Evolutionary conservation across 805 yeast species (phyloP).

Genomic region (Saccharomycopsis microspora): DNA sequence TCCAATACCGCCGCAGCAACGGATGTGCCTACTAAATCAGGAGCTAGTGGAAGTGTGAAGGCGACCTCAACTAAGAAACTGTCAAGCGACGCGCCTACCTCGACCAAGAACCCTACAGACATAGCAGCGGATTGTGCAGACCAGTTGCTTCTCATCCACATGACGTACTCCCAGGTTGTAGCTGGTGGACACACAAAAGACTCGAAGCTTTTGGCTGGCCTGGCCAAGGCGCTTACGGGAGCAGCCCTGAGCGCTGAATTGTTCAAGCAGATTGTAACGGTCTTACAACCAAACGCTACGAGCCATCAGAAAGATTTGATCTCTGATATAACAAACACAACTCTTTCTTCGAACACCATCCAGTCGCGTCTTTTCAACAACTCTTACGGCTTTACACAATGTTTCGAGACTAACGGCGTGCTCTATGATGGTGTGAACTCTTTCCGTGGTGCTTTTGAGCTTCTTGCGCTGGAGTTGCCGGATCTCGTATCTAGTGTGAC

Average conservation of each 20-base stretch:
- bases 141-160: constrained; percentile 1
- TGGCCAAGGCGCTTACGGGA: not conserved
- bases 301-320: not conserved
- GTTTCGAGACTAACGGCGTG: constrained; percentile 1
- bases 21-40: too few species aligned
- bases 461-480: constrained; percentile 6
- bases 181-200: constrained; percentile 1
- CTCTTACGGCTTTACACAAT: not conserved
- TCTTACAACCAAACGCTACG: constrained; percentile 6
- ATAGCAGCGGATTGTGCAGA: constrained; percentile 1
- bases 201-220: constrained; percentile 2
- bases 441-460: constrained; percentile 7
- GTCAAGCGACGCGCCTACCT: too few species aligned
- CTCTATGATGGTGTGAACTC: constrained; percentile 2
- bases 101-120: too few species aligned
- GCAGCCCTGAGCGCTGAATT: not conserved
- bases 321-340: not conserved
- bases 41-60: too few species aligned
- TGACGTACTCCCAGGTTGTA: constrained; percentile 1
- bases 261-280: constrained; percentile 1
- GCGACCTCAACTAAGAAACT: too few species aligned
- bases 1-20: too few species aligned
- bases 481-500: not conserved
- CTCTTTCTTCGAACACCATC: not conserved
- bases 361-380: not conserved